Conservation (phyloP, 2,329 filamentous ascomycete species). For the Dactylellina haptotyla region DNA sequence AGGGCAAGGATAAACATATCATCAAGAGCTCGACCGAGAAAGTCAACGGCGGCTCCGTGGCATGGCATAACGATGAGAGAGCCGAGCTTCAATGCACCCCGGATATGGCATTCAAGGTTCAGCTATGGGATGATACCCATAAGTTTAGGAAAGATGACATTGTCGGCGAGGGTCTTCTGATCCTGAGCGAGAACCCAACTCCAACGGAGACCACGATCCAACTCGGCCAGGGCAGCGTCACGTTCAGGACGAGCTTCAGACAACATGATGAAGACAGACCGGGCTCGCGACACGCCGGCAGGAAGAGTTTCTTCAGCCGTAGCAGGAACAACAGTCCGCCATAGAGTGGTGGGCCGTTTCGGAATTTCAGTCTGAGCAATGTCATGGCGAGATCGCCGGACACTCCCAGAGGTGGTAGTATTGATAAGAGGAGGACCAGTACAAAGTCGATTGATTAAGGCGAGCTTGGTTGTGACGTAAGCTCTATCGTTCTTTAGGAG, state of each 20-base stretch:
- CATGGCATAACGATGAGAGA: constrained; percentile 82
- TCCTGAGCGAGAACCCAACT: constrained; percentile 81
- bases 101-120: constrained; percentile 85
- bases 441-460: constrained; percentile 44
- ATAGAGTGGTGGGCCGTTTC: constrained; percentile 44
- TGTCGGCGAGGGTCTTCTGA: constrained; percentile 86
- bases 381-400: constrained; percentile 11
- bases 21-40: constrained; percentile 95
- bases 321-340: constrained; percentile 43
- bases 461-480: too few relatives aligned
- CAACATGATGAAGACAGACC: constrained; percentile 62
- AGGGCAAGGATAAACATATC: constrained; percentile 77
- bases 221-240: constrained; percentile 77
- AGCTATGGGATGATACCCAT: constrained; percentile 80
- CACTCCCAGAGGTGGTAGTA: not conserved
- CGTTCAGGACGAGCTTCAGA: constrained; percentile 77
- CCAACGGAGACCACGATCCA: constrained; percentile 77
- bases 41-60: constrained; percentile 71
- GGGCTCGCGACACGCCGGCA: constrained; percentile 25
- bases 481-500: constrained; percentile 1
- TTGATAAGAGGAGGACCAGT: constrained; percentile 30
- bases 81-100: constrained; percentile 73
- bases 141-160: constrained; percentile 84
- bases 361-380: constrained; percentile 41
- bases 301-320: constrained; percentile 35